A percentile compares a stretch with the other conserved stretches of the same genome.
These are phyloP conservation scores for Gardenia jasminoides DNA, from an alignment of 257 asterid species.

Conservation along the genomic window DNA sequence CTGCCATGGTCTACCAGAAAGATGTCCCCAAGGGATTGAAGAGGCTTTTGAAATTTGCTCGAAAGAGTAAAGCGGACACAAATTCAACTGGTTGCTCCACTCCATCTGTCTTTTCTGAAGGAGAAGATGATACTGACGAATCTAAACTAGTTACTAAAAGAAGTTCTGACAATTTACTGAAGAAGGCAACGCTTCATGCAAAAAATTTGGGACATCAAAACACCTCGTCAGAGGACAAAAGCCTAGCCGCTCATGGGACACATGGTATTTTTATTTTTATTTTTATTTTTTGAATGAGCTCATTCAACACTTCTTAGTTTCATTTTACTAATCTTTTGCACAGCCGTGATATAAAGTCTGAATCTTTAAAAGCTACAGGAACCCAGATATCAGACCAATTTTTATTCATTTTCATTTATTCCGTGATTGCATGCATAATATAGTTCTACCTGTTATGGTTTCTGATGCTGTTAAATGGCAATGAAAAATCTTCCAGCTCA, in stretches of 20 bases:
- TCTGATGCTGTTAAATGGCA: constrained; percentile 5
- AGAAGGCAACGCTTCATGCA: constrained; percentile 74
- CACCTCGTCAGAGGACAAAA: constrained; percentile 28
- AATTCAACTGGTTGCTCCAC: constrained; percentile 76
- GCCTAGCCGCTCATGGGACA: constrained; percentile 33
- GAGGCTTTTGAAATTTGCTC: constrained; percentile 91
- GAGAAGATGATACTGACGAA: constrained; percentile 88
- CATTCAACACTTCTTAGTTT: not conserved
- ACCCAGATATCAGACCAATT: not conserved
- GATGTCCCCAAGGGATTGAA: constrained; percentile 94
- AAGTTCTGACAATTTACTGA: constrained; percentile 62
- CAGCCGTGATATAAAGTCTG: not conserved
- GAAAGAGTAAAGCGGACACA: constrained; percentile 78
- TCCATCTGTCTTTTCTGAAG: constrained; percentile 83
- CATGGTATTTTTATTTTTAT: constrained; percentile 41
- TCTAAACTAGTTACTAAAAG: constrained; percentile 48
- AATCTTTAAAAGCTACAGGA: not conserved
- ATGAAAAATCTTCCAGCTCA: constrained; percentile 50
- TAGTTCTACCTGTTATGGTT: not conserved
- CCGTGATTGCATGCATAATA: not conserved
- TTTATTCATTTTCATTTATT: not conserved
- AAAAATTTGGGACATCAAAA: constrained; percentile 49
- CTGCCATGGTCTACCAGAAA: constrained; percentile 62
- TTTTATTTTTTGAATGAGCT: not conserved
- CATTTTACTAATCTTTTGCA: not conserved